Conservation (phyloP, 495 filamentous ascomycete genomes). For the Clohesyomyces aquaticus region DNA sequence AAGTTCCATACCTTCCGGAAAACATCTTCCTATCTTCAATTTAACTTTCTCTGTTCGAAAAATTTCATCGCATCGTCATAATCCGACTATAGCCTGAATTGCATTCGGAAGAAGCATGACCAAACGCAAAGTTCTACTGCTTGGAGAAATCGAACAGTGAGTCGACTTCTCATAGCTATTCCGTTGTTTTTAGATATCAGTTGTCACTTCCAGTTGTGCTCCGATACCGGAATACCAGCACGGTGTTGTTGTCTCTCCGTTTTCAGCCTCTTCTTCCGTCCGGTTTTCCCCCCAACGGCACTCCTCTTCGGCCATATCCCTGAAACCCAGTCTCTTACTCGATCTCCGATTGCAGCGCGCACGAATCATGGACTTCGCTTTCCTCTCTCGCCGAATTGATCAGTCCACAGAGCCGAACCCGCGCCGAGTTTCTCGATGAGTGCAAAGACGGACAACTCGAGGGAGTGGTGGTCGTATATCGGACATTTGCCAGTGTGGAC, state of each 20-base stretch:
- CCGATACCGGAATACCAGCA: conserved; percentile 20
- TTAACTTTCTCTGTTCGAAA: not conserved
- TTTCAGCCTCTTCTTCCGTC: not conserved
- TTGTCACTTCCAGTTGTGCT: not conserved
- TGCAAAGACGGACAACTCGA: conserved; percentile 69
- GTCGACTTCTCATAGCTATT: conserved; percentile 28
- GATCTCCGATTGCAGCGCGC: conserved; percentile 47
- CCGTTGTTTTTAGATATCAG: not conserved
- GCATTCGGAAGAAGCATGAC: conserved; percentile 32
- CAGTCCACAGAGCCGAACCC: conserved; percentile 56
- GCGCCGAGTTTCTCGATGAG: conserved; percentile 73
- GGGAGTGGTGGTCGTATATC: conserved; percentile 69
- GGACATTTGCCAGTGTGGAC: conserved; percentile 69
- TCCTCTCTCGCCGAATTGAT: conserved; percentile 56
- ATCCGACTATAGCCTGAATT: not conserved
- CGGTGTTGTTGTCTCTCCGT: not conserved
- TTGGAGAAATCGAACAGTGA: conserved; percentile 48
- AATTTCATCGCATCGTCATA: too few relatives aligned
- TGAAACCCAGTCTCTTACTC: conserved; percentile 18
- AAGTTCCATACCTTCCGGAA: too few relatives aligned
- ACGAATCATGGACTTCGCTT: conserved; percentile 56
- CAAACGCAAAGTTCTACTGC: conserved; percentile 45
- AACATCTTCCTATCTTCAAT: not conserved
- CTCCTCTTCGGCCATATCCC: not conserved
- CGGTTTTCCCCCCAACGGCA: conserved; percentile 12